These are phyloP conservation scores for Immersiporthe knoxdaviesiana DNA, from an alignment of 2,329 filamentous ascomycete genomes.

Conservation along the genomic window DNA sequence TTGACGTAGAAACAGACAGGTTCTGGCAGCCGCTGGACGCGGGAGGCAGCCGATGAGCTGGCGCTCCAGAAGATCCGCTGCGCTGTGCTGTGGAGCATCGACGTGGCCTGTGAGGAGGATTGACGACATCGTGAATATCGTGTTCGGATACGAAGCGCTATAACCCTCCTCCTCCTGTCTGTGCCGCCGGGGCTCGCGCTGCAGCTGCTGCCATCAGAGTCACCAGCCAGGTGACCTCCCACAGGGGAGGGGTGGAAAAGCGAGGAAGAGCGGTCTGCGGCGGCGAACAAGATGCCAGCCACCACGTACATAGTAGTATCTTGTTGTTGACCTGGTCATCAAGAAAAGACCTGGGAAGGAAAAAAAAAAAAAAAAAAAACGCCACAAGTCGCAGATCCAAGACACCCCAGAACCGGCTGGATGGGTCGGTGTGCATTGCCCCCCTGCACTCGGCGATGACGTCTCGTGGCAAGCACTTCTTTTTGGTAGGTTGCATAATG, in stretches of 20 bases:
- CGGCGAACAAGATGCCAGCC: background rate
- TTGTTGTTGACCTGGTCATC: background rate
- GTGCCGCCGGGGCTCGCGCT: background rate
- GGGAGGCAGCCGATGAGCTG: conserved; percentile 25
- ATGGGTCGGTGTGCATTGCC: conserved; percentile 9
- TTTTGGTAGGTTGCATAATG: background rate
- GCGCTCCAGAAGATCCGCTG: background rate
- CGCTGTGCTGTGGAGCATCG: conserved; percentile 6
- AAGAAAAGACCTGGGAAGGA: conserved; percentile 1
- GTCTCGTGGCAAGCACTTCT: conserved; percentile 15
- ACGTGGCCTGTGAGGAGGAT: conserved; percentile 5
- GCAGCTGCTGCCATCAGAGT: background rate
- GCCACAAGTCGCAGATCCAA: background rate
- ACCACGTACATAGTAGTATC: background rate
- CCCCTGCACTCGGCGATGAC: conserved; percentile 18
- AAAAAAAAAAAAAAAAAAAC: background rate
- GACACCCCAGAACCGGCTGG: conserved; percentile 3
- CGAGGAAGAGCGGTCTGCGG: conserved; percentile 6
- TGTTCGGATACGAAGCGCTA: background rate
- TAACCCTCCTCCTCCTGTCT: background rate
- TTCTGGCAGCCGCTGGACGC: background rate
- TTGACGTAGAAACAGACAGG: background rate
- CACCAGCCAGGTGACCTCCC: background rate
- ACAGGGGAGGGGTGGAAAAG: background rate
- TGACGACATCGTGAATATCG: conserved; percentile 4